phyloP scores from a whole-genome alignment of 371 early-diverging fungal species.

The Syncephalastrum contaminatum region DNA sequence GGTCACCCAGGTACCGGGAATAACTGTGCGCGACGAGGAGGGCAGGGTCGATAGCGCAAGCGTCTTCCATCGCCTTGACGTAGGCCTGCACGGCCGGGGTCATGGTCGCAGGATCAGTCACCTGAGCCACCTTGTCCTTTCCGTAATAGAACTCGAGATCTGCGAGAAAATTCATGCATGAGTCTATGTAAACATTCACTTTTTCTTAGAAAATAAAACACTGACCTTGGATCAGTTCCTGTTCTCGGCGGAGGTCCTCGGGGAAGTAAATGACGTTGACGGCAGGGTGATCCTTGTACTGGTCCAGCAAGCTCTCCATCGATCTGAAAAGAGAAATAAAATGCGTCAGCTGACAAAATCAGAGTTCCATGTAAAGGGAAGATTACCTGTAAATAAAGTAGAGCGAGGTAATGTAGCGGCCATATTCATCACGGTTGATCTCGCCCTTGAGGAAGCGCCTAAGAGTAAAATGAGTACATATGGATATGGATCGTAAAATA shows the following conservation, averaged over 20 bases:
- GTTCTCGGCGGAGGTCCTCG: constrained; percentile 44
- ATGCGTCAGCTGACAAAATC: neutral
- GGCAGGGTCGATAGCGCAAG: constrained; percentile 47
- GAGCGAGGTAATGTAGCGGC: constrained; percentile 45
- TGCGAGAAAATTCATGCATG: constrained; percentile 1
- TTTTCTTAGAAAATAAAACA: neutral
- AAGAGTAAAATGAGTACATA: neutral
- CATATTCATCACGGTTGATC: constrained; percentile 45
- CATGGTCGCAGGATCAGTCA: constrained; percentile 36
- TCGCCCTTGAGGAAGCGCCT: constrained; percentile 52
- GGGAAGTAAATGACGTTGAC: constrained; percentile 58
- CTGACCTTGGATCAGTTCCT: constrained; percentile 40
- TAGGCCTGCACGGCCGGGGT: constrained; percentile 56
- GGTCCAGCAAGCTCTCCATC: constrained; percentile 53
- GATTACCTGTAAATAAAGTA: constrained; percentile 50
- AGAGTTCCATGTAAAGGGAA: neutral
- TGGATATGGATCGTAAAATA: neutral
- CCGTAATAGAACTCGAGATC: constrained; percentile 61
- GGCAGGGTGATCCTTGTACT: constrained; percentile 48
- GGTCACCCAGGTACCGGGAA: constrained; percentile 63
- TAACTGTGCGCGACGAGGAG: constrained; percentile 61
- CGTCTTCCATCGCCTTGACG: constrained; percentile 48
- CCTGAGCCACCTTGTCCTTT: constrained; percentile 33
- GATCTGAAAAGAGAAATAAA: constrained; percentile 21
- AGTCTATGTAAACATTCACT: neutral